phyloP scores from a whole-genome alignment of 352 stramenopile genomes.

The Globisporangium acanthophoron region DNA sequence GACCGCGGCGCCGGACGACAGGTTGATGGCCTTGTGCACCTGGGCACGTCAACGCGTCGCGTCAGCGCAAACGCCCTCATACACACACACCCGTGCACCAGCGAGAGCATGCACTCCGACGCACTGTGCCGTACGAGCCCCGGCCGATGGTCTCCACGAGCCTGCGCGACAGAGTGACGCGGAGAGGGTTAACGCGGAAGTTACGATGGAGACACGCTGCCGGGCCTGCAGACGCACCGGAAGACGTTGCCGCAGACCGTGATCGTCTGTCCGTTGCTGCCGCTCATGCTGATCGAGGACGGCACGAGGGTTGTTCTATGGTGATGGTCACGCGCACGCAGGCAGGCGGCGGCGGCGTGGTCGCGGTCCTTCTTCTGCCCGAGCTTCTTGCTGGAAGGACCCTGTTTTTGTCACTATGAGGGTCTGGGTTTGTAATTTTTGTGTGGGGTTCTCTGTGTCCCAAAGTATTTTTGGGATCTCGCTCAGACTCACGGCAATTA shows the following conservation, averaged over 20 bases:
- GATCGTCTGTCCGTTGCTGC: conserved; percentile 65
- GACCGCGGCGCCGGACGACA: conserved; percentile 67
- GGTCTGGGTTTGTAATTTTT: too few species aligned
- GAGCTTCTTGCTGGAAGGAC: too few species aligned
- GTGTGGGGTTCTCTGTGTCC: too few species aligned
- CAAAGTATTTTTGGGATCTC: too few species aligned
- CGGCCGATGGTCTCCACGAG: conserved; percentile 75
- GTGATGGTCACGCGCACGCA: too few species aligned
- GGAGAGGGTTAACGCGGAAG: background rate
- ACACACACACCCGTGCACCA: background rate
- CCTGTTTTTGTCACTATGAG: too few species aligned
- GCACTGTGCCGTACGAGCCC: conserved; percentile 78
- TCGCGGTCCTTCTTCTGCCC: too few species aligned
- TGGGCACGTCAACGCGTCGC: conserved; percentile 10
- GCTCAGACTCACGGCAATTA: too few species aligned
- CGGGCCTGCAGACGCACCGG: conserved; percentile 29
- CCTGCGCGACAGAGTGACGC: conserved; percentile 17
- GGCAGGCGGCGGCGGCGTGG: too few species aligned
- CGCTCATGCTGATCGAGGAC: conserved; percentile 27
- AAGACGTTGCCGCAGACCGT: conserved; percentile 80
- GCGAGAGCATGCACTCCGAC: background rate
- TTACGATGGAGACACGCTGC: background rate
- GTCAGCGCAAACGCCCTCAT: background rate
- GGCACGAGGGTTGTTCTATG: too few species aligned
- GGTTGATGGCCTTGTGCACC: conserved; percentile 83